Conservation (phyloP, 352 stramenopile species). For the Globisporangium ultimum region DNA sequence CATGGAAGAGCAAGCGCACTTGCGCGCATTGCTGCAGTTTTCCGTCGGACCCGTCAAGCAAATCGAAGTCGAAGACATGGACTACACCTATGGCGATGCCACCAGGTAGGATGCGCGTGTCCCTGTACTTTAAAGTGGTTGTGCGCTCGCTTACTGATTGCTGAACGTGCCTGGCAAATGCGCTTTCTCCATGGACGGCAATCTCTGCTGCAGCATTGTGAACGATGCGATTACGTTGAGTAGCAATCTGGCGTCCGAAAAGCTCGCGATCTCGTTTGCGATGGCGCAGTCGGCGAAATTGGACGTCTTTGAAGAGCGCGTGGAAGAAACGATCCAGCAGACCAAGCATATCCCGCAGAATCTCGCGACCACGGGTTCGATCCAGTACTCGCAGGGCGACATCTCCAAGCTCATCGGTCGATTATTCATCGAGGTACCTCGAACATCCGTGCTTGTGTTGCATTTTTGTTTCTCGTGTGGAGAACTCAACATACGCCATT, state of each 20-base stretch:
- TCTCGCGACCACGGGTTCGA: conserved; percentile 84
- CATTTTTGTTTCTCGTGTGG: background rate
- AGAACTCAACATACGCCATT: background rate
- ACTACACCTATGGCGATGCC: conserved; percentile 77
- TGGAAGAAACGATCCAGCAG: conserved; percentile 86
- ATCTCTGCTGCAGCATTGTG: conserved; percentile 26
- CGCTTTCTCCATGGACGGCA: background rate
- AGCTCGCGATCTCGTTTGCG: conserved; percentile 90
- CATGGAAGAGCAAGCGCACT: conserved; percentile 76
- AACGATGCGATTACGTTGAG: conserved; percentile 87
- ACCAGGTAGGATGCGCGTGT: conserved; percentile 23
- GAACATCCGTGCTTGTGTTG: background rate
- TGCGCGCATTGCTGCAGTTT: conserved; percentile 56
- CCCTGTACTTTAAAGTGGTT: background rate
- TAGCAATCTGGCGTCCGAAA: conserved; percentile 81
- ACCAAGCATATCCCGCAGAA: conserved; percentile 89
- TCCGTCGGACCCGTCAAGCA: conserved; percentile 74
- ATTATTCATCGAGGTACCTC: conserved; percentile 81
- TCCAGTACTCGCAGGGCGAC: conserved; percentile 87
- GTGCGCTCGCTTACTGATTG: background rate
- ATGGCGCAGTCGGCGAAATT: conserved; percentile 92
- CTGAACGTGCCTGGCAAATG: too few species aligned
- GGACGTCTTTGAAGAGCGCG: conserved; percentile 90
- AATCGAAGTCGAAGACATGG: conserved; percentile 88
- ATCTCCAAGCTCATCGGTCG: conserved; percentile 91